Conservation (phyloP, 2,329 filamentous ascomycete genomes). For the Uncinocarpus reesii region DNA sequence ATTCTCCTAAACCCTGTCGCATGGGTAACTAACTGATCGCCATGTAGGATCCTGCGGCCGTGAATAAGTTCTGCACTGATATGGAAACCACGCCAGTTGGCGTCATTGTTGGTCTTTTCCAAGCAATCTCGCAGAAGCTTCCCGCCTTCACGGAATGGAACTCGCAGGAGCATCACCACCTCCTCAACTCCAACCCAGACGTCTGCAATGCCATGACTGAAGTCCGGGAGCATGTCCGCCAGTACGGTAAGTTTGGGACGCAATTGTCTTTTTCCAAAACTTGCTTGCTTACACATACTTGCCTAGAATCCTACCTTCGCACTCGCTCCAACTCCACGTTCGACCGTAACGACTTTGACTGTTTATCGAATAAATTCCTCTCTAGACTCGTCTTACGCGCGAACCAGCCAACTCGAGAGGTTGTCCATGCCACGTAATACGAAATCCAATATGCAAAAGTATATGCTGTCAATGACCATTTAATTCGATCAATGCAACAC, state of each 20-base stretch:
- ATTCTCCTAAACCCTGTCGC: background rate
- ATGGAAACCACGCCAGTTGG: constrained; percentile 96
- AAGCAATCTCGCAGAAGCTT: constrained; percentile 93
- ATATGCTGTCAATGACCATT: constrained; percentile 7
- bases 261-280: background rate
- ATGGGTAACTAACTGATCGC: background rate
- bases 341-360: constrained; percentile 87
- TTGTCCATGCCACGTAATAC: constrained; percentile 16
- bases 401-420: constrained; percentile 47
- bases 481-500: background rate
- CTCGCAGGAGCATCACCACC: constrained; percentile 76
- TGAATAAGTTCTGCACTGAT: constrained; percentile 89
- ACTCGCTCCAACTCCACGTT: constrained; percentile 71
- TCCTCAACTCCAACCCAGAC: constrained; percentile 80
- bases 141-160: constrained; percentile 92
- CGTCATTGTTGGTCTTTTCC: constrained; percentile 92
- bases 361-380: constrained; percentile 90
- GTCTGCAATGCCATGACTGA: constrained; percentile 96
- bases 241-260: constrained; percentile 64
- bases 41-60: constrained; percentile 57
- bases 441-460: background rate
- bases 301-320: constrained; percentile 72
- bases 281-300: constrained; percentile 33
- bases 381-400: constrained; percentile 93
- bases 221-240: constrained; percentile 80